Evolutionary conservation across 2,329 filamentous ascomycete genomes (phyloP).

Genomic region (Herpotrichia juniperi): DNA sequence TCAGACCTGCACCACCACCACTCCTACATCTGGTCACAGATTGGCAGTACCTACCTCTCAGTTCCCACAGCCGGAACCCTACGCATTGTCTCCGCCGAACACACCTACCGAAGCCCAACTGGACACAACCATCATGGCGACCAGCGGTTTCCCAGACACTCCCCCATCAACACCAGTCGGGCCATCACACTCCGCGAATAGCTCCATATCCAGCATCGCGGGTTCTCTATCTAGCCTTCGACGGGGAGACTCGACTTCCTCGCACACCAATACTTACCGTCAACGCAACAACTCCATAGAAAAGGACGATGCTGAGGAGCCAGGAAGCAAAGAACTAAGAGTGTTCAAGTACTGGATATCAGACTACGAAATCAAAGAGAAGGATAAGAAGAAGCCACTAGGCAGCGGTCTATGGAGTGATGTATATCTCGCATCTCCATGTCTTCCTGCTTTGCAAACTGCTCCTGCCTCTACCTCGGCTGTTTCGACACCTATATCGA

Average conservation of each 20-base stretch:
- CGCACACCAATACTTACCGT: conserved; percentile 4
- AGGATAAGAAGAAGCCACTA: conserved; percentile 34
- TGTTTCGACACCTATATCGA: neutral
- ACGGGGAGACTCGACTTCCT: conserved; percentile 29
- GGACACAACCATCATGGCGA: too few relatives aligned
- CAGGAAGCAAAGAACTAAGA: conserved; percentile 27
- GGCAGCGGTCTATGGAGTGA: conserved; percentile 45
- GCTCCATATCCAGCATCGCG: conserved; percentile 25
- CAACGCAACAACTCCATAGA: neutral
- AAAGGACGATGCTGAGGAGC: conserved; percentile 20
- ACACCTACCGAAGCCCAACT: too few relatives aligned
- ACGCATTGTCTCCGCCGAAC: too few relatives aligned
- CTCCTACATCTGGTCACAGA: neutral
- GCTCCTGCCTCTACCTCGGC: conserved; percentile 7
- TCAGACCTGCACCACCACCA: conserved; percentile 5
- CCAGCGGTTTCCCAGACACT: too few relatives aligned
- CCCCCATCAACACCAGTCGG: conserved; percentile 37
- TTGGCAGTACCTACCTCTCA: neutral
- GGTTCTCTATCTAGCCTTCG: conserved; percentile 24
- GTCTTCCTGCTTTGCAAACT: conserved; percentile 15
- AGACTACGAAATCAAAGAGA: conserved; percentile 33
- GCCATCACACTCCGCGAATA: conserved; percentile 23
- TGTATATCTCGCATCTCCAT: conserved; percentile 41
- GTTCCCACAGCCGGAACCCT: conserved; percentile 7
- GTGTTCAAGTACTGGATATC: conserved; percentile 28